These are phyloP conservation scores for Phyllosticta paracitricarpa DNA, from an alignment of 2,329 filamentous ascomycete species.

Conservation along the genomic window DNA sequence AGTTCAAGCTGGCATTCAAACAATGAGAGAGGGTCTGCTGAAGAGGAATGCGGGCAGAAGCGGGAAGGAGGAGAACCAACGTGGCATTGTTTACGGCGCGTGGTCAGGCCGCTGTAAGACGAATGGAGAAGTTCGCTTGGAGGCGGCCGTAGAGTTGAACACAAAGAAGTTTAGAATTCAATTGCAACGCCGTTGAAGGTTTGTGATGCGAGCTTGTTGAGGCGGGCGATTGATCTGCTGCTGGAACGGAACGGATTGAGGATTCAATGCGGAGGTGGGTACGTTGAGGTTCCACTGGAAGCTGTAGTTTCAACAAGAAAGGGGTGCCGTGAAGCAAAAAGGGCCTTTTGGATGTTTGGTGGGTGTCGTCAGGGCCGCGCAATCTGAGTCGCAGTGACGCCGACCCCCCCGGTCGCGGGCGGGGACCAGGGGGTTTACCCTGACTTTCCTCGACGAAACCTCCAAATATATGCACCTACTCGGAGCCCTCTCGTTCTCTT, in stretches of 20 bases:
- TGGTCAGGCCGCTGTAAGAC: neutral
- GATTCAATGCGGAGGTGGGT: neutral
- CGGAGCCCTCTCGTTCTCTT: neutral
- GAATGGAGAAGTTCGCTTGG: neutral
- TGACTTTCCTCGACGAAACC: slow-evolving; percentile 15
- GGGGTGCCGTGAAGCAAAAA: neutral
- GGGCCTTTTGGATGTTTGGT: neutral
- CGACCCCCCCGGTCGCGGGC: too few species aligned
- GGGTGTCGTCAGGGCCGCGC: neutral
- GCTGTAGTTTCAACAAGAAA: neutral
- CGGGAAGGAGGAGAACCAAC: neutral
- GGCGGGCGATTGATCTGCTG: neutral
- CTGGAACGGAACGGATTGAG: neutral
- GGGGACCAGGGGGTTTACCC: neutral
- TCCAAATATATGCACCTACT: neutral
- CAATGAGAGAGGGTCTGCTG: neutral
- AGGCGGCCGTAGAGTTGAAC: neutral
- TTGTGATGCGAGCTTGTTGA: neutral
- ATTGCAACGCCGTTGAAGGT: too few species aligned
- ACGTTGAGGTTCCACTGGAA: neutral
- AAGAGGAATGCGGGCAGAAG: neutral
- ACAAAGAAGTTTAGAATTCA: neutral
- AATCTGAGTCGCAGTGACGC: neutral
- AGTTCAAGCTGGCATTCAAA: slow-evolving; percentile 46
- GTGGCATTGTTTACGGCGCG: neutral